Evolutionary conservation across 805 yeast species (phyloP).

Genomic region (Saturnispora sekii): DNA sequence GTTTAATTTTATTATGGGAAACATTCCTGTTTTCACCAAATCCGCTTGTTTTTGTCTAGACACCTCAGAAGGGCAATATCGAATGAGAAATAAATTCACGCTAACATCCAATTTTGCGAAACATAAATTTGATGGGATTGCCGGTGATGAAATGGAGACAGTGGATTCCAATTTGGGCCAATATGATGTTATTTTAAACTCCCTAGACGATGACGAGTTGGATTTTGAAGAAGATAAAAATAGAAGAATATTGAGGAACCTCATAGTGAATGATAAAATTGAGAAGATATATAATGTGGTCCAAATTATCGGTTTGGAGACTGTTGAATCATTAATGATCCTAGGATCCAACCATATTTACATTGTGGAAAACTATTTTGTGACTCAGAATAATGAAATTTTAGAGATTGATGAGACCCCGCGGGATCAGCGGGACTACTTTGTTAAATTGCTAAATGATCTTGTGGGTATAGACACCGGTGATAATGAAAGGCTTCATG

Average conservation of each 20-base stretch:
- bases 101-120: constrained; percentile 18
- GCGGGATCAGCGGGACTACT: constrained; percentile 50
- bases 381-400: constrained; percentile 42
- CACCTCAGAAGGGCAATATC: constrained; percentile 56
- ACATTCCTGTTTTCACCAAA: constrained; percentile 14
- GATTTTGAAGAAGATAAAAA: constrained; percentile 50
- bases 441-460: constrained; percentile 48
- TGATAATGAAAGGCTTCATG: constrained; percentile 27
- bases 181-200: not conserved
- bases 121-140: constrained; percentile 4
- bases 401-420: constrained; percentile 64
- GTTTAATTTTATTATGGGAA: constrained; percentile 40
- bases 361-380: constrained; percentile 60
- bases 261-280: constrained; percentile 63
- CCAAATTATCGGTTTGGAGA: constrained; percentile 65
- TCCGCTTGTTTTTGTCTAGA: constrained; percentile 42
- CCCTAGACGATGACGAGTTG: not conserved
- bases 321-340: constrained; percentile 66
- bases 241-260: constrained; percentile 59
- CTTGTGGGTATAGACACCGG: constrained; percentile 10
- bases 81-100: constrained; percentile 55
- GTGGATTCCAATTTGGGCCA: not conserved
- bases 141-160: not conserved
- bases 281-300: constrained; percentile 68
- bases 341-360: constrained; percentile 58